Evolutionary conservation across 192 early-diverging fungal species (phyloP).

Genomic region (Entrophospora sp.): DNA sequence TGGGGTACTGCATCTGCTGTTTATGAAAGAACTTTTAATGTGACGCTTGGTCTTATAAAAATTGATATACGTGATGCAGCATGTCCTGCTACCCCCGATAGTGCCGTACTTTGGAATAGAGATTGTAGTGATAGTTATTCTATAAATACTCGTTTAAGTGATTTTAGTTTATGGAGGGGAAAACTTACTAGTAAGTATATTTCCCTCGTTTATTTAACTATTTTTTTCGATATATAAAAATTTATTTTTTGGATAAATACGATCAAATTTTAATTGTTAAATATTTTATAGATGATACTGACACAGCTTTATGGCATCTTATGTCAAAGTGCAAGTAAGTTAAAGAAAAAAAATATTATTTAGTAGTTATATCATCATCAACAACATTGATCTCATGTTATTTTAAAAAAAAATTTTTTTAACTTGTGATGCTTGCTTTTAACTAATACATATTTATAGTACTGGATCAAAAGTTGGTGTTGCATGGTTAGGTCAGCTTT

Average conservation of each 20-base stretch:
- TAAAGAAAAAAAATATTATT: background rate
- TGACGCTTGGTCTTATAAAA: conserved; percentile 72
- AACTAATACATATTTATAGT: no score
- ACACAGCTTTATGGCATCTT: conserved; percentile 82
- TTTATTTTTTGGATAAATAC: no score
- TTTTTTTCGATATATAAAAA: no score
- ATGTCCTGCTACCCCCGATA: conserved; percentile 41
- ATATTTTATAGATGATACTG: conserved; percentile 58
- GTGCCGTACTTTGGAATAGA: conserved; percentile 62
- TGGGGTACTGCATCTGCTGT: conserved; percentile 74
- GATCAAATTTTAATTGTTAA: no score
- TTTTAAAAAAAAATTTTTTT: no score
- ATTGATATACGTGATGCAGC: conserved; percentile 58
- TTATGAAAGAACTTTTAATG: conserved; percentile 79
- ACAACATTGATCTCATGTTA: background rate
- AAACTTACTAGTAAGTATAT: no score
- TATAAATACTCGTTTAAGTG: conserved; percentile 67
- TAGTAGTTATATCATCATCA: background rate
- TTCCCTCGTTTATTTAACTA: no score
- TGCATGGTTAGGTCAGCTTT: conserved; percentile 75
- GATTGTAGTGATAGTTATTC: conserved; percentile 58
- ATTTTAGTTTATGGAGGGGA: conserved; percentile 83
- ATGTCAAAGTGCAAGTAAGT: conserved; percentile 69
- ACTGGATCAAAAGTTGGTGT: conserved; percentile 76
- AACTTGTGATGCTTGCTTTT: no score